Evolutionary conservation across 345 rosid species (phyloP).

Genomic region (Cochlearia excelsa): DNA sequence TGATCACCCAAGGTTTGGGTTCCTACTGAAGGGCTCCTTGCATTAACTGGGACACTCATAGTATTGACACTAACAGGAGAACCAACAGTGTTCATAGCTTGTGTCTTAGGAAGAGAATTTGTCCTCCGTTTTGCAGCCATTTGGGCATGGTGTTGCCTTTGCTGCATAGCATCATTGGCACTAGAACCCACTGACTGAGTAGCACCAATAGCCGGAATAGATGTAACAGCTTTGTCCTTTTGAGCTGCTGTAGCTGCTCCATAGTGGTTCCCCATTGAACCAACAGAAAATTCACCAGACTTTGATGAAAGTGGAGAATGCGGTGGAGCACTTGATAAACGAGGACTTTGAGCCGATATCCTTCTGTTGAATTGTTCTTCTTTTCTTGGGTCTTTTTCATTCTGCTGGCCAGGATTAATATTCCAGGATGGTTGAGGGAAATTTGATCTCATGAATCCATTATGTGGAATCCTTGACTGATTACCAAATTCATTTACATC

Average conservation of each 20-base stretch:
- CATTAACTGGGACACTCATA: slow-evolving; percentile 56
- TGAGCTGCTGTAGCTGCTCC: slow-evolving; percentile 68
- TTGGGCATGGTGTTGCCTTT: slow-evolving; percentile 68
- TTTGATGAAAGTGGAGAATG: slow-evolving; percentile 93
- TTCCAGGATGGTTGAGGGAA: slow-evolving; percentile 67
- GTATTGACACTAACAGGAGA: slow-evolving; percentile 94
- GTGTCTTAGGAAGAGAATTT: slow-evolving; percentile 70
- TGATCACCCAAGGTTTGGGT: slow-evolving; percentile 67
- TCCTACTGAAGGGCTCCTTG: slow-evolving; percentile 80
- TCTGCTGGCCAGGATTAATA: slow-evolving; percentile 56
- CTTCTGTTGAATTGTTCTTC: slow-evolving; percentile 78
- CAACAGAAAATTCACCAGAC: slow-evolving; percentile 94
- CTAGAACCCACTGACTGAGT: slow-evolving; percentile 70
- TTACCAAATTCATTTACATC: slow-evolving; percentile 61
- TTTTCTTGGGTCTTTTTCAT: slow-evolving; percentile 60
- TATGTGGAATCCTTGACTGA: slow-evolving; percentile 58
- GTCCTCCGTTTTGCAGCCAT: slow-evolving; percentile 62
- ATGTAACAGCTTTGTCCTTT: slow-evolving; percentile 73
- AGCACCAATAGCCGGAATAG: slow-evolving; percentile 60
- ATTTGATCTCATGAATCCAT: slow-evolving; percentile 52
- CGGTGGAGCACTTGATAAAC: slow-evolving; percentile 73
- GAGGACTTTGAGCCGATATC: slow-evolving; percentile 82
- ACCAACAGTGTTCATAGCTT: slow-evolving; percentile 74
- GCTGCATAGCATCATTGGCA: slow-evolving; percentile 81
- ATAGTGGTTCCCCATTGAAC: slow-evolving; percentile 76